Conservation (phyloP, 768 basidiomycete species). For the Leucocoprinus birnbaumii region DNA sequence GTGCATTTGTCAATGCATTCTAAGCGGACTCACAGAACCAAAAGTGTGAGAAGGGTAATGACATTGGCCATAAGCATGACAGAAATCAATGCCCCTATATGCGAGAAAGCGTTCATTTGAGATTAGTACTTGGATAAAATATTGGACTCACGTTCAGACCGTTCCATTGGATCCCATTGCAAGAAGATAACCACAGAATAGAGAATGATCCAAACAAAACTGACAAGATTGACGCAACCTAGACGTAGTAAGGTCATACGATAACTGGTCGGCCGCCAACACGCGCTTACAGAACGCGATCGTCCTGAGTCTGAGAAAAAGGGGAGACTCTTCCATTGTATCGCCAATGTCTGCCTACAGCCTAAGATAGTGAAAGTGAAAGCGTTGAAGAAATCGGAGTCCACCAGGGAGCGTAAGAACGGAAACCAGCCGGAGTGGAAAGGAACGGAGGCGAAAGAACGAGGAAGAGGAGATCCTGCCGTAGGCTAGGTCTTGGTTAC, state of each 20-base stretch:
- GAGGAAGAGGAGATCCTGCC: background rate
- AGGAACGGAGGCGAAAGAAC: background rate
- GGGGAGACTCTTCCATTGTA: constrained; percentile 7
- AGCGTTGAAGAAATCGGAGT: background rate
- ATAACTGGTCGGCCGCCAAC: background rate
- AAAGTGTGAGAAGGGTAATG: constrained; percentile 24
- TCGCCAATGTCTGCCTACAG: too few relatives aligned
- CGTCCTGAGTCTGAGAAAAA: constrained; percentile 14
- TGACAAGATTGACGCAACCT: constrained; percentile 22
- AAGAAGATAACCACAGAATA: constrained; percentile 23
- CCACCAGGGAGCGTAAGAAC: constrained; percentile 7
- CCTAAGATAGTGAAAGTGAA: too few relatives aligned
- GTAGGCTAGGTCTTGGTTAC: background rate
- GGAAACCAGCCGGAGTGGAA: constrained; percentile 1
- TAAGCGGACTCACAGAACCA: constrained; percentile 23
- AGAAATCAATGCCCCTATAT: constrained; percentile 23
- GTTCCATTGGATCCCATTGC: constrained; percentile 24
- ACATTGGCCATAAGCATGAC: constrained; percentile 25
- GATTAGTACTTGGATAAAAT: background rate
- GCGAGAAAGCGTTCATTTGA: background rate
- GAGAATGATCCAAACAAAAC: constrained; percentile 26
- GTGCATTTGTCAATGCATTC: background rate
- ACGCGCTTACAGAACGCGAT: constrained; percentile 12
- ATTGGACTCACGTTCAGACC: constrained; percentile 22
- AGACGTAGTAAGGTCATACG: background rate